Percentiles rank a stretch among this genome's conserved stretches.
Evolutionary conservation across 345 rosid genomes (phyloP).

Genomic region (Eucalyptus erythrocorys): DNA sequence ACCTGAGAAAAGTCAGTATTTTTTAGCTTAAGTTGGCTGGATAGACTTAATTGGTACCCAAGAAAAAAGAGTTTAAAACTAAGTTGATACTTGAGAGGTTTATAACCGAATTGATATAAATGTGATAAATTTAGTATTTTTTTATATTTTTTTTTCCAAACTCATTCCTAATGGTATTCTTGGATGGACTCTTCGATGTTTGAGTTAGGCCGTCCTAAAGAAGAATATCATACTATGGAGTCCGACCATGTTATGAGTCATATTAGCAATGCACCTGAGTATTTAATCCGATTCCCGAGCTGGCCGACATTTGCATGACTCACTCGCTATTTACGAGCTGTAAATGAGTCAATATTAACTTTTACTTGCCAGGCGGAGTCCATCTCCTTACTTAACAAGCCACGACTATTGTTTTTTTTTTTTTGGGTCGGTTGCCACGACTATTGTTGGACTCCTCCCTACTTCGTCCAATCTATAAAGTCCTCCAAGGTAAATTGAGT

Average conservation of each 20-base stretch:
- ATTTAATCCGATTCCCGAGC: background rate
- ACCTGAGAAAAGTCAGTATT: background rate
- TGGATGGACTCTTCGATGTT: background rate
- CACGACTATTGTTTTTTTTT: background rate
- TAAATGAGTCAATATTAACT: background rate
- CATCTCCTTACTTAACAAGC: background rate
- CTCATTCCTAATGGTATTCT: background rate
- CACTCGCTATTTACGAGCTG: background rate
- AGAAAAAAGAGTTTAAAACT: accelerated
- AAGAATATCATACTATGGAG: background rate
- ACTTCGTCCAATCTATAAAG: background rate
- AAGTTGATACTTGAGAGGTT: accelerated
- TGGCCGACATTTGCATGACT: background rate
- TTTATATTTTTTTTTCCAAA: no score
- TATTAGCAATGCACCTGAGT: background rate
- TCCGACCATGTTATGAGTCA: background rate
- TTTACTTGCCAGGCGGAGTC: background rate
- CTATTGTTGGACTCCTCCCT: background rate
- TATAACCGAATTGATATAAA: no score
- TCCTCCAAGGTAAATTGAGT: background rate
- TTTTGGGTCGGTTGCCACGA: no score
- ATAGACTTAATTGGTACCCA: no score
- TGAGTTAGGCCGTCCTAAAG: background rate
- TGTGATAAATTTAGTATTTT: accelerated
- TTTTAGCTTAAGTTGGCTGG: no score